Evolutionary conservation across 2,329 filamentous ascomycete genomes (phyloP).

Genomic region (Alternaria longipes): DNA sequence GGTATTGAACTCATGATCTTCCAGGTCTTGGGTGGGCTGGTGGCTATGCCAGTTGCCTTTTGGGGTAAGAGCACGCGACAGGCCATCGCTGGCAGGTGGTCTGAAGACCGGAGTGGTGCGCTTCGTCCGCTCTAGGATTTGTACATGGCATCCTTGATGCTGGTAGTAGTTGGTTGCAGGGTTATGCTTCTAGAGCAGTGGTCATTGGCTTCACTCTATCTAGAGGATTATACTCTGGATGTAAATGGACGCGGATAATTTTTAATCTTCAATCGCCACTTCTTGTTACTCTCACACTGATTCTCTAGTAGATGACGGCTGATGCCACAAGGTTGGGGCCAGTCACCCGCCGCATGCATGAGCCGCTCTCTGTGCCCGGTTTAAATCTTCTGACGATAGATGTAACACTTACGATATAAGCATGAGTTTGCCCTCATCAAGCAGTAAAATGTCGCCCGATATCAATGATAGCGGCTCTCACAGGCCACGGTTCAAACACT

Average conservation of each 20-base stretch:
- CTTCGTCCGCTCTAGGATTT: constrained; percentile 30
- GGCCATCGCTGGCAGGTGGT: constrained; percentile 41
- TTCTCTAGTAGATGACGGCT: too few species aligned
- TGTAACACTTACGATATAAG: too few species aligned
- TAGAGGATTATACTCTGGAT: not conserved
- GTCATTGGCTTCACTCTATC: not conserved
- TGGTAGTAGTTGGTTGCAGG: not conserved
- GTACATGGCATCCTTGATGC: not conserved
- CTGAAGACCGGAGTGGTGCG: constrained; percentile 37
- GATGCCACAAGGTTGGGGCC: too few species aligned
- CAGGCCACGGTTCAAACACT: not conserved
- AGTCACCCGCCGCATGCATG: too few species aligned
- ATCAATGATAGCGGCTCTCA: not conserved
- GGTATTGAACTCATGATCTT: constrained; percentile 49
- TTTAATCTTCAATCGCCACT: not conserved
- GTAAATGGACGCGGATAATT: not conserved
- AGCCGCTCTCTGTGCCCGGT: too few species aligned
- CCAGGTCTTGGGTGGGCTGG: constrained; percentile 41
- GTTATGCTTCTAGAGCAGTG: not conserved
- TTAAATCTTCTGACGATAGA: too few species aligned
- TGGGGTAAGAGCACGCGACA: constrained; percentile 43
- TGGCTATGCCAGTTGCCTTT: constrained; percentile 42
- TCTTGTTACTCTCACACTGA: not conserved
- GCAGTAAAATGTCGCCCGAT: not conserved
- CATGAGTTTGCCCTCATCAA: not conserved